Evolutionary conservation across 768 basidiomycete genomes (phyloP), one percentile per base, ranked within the genome.

Genomic region (Tremella fuciformis): DNA sequence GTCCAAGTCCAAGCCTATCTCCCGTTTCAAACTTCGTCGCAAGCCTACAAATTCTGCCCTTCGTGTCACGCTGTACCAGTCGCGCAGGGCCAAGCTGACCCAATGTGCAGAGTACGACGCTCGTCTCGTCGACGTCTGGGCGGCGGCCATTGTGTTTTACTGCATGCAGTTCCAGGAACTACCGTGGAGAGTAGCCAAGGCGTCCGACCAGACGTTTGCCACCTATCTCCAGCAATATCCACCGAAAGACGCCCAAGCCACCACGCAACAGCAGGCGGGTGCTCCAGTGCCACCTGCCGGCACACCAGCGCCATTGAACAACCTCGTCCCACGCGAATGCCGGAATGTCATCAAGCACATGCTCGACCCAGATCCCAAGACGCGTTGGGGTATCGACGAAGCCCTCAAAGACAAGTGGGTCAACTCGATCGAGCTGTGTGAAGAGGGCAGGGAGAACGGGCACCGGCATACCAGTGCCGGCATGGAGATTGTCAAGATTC

Each of bases 111-210:
- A 94, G 67, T 99, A 98, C 74, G 94, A 98, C 70, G 94, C 94
- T 3, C 87, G 94, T 21, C 82, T 93, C 4, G 96, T 98, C 66
- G 94, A 99, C 73, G 88, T 99, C 58, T 99, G 94, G 94, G 93
- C 94, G 0, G 88, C 88, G 60, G 94, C 88, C 16, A 84, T 99
- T 65, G 93, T 99, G 67, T 98, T 94, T 79, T 99, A 99, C 81
- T 99, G 94, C 81, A 83, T 98, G 70, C 91, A 78, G 57, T 96
- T 96, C 81, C 88, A 91, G 76, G 94, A 99, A 76, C 84, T 99
- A 52, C 94, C 94, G 1, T 99, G 96, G 94, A 88, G 93, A 58
- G 89, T 88, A 1, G 94, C 94, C 34, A 93, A 97, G 74, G 79
- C 80, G 16, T 80, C 84, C 8, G 94, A 99, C 74, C 77, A 82